These are phyloP conservation scores for Spathaspora hagerdaliae DNA, from an alignment of 805 yeast species.

Conservation along the genomic window DNA sequence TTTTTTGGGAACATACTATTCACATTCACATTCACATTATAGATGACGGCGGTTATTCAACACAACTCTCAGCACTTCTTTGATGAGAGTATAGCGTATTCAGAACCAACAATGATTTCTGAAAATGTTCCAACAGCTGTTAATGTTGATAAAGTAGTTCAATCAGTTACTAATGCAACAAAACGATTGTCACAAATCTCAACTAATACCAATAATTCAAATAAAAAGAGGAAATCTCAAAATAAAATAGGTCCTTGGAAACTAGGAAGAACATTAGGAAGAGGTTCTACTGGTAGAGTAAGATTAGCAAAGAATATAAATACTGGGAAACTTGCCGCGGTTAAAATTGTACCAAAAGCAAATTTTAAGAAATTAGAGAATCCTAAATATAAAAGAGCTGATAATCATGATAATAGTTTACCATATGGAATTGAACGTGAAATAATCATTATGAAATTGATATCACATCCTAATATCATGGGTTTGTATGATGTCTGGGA, in stretches of 20 bases:
- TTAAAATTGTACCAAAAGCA: conserved; percentile 90
- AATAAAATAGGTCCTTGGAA: conserved; percentile 93
- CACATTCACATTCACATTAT: not conserved
- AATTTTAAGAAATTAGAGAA: conserved; percentile 50
- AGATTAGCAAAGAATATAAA: conserved; percentile 82
- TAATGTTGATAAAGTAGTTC: conserved; percentile 39
- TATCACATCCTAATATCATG: conserved; percentile 75
- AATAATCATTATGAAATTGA: conserved; percentile 78
- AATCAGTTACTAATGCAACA: conserved; percentile 43
- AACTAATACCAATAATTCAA: conserved; percentile 38
- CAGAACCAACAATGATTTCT: not conserved
- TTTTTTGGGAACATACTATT: no score
- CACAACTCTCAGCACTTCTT: conserved; percentile 17
- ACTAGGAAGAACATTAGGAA: conserved; percentile 87
- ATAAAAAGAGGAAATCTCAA: conserved; percentile 42
- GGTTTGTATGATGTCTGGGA: conserved; percentile 86
- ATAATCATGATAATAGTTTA: conserved; percentile 46
- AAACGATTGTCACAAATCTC: conserved; percentile 49
- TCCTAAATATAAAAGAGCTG: conserved; percentile 39
- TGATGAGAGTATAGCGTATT: not conserved
- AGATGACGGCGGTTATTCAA: conserved; percentile 22
- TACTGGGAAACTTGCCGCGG: conserved; percentile 91
- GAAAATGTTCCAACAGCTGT: not conserved
- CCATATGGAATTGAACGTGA: conserved; percentile 87
- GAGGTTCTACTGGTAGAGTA: conserved; percentile 97